Base-by-base conservation (phyloP, 1,139 yeast genomes). In the Nadsonia starkeyi-henricii region DNA sequence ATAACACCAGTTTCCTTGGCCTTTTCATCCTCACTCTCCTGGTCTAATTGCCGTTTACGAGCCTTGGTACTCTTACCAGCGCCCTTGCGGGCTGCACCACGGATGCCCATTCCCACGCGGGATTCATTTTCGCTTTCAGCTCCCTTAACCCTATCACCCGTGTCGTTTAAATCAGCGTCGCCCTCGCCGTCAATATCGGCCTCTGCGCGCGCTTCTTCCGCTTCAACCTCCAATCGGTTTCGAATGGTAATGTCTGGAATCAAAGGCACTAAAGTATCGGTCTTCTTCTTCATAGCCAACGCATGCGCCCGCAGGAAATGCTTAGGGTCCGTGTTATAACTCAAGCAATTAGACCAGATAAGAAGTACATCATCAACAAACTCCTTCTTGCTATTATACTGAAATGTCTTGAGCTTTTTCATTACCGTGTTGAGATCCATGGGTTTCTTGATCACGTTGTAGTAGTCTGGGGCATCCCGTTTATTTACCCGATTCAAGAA, bases 381-480 rank as follows among this genome's bases (percentile, higher is more conserved):
- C 56, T 85, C 95, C 53, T 79, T 76, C 59, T 89, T 91, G 45
- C 88, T 84, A 56, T 74, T 77, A 62, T 91, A 91, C 53, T 85
- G 89, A 52, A 85, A 78, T 2, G 75, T 70, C 59, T 88, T 88
- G 57, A 93, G 69, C 61, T 89, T 91, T 59, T 88, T 89, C 80
- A 88, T 74, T 15, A 93, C 96, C 0, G 97, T 89, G 59, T 88
- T 89, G 55, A 93, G 71, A 61, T 93, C 99, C 99, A 93, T 93
- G 30, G 99, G 98, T 51, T 78, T 79, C 58, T 88, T 89, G 57
- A 93, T 89, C 42, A 93, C 75, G 51, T 81, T 79, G 52, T 88
- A 88, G 66, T 93, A 93, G 61, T 91, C 89, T 7, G 98, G 99
- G 0, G 98, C 99, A 60, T 93, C 99, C 51, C 98, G 74, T 63